Base-by-base conservation (phyloP, 1,284 basidiomycete genomes). In the Ganoderma resinaceum region DNA sequence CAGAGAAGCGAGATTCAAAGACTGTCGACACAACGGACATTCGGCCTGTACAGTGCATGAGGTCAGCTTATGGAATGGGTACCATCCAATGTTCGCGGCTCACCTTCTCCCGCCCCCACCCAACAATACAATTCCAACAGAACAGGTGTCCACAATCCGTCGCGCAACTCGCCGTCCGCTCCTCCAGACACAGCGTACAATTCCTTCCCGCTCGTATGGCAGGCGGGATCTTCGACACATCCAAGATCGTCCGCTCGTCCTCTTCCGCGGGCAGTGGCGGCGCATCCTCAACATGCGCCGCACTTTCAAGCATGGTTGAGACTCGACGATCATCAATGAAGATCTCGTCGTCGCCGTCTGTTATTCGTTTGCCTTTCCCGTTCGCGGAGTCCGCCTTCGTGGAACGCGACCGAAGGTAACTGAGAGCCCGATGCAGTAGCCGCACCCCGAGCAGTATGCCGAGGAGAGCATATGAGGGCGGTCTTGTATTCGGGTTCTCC, bases 61-160 rank as follows among this genome's bases (percentile, higher is more conserved):
- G 23, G 52, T 66, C 58, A 64, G 68, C 26, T 69, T 11, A 3
- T 7, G 23, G 2, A 6, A 18, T 23, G 43, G 42, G 49, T 42
- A 20, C 1, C 42, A 52, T 38, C 37, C 14, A 29, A 26, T 60
- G 12, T 26, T 42, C 23, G 20, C 11, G 6, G 11, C 81, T 66
- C 68, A 90, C 90, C 89, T 97, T 98, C 80, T 98, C 96, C 76
- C 93, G 84, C 11, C 90, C 89, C 96, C 96, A 94, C 61, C 93
- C 89, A 59, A 92, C 87, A 62, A 98, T 94, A 78, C 96, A 98
- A 70, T 85, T 89, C 96, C 96, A 98, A 77, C 95, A 97, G 80
- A 97, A 98, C 58, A 97, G 80, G 81, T 98, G 96, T 0, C 96
- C 96, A 75, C 96, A 98, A 78, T 97, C 96, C 0, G 96, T 98